Base-by-base conservation (phyloP, 1,284 basidiomycete species). In the Mycena citricolor region DNA sequence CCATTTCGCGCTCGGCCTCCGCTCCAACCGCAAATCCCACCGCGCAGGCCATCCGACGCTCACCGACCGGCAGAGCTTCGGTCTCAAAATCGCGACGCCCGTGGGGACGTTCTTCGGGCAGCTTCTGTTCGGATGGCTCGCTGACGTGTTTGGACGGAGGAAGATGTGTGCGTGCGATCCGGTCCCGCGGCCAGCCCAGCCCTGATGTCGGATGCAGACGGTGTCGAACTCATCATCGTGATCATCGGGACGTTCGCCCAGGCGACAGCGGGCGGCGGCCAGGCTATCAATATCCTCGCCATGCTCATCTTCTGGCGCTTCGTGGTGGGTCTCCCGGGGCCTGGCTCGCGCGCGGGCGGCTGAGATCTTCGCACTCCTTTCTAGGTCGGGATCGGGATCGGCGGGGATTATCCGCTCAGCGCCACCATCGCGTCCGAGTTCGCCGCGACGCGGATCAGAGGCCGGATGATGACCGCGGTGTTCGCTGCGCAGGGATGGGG, bases 1-100 rank as follows among this genome's bases (percentile, higher is more conserved):
- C 33, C n/a, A 7, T 17, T 17, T 14, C 17, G 10, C 17, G n/a
- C n/a, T n/a, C n/a, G n/a, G n/a, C 24, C 11, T 21, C 2, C 8
- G 4, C 32, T 44, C 16, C 33, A 8, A 13, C 20, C 11, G 4
- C 26, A 7, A 40, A 7, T 12, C 29, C 28, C 33, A 28, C 5
- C 24, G 6, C 16, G 1, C 30, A 57, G 57, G 54, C 38, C 61
- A 61, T 42, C 62, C 62, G 21, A 3, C 24, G 4, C 66, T 86
- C 45, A 75, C 70, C 32, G 48, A 68, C 26, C 76, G 80, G 56
- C 83, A 90, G 59, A 77, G 83, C 54, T 77, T 89, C 21, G 85
- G 86, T 44, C 64, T 92, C 64, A 91, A 91, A 63, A 82, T 85
- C n/a, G 83, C 88, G 1, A 82, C 76, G 1, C 81, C 79, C 19